A percentile compares a stretch with the other conserved stretches of the same genome.
These are phyloP conservation scores for Beauveria varroae DNA, from an alignment of 2,329 filamentous ascomycete genomes.

Conservation along the genomic window DNA sequence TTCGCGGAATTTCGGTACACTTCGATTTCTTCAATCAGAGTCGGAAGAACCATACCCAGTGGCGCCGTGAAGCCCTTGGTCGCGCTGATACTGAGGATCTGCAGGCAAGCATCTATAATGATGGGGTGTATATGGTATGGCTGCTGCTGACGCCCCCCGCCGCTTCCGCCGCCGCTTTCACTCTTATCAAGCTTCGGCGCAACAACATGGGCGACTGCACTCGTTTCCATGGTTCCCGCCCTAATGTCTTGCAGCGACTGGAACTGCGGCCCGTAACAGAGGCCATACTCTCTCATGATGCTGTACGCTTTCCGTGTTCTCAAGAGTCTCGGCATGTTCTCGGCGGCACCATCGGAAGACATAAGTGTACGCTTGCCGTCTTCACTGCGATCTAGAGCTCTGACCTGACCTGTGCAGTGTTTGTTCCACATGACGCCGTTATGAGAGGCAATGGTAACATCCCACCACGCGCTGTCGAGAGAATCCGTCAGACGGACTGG, in stretches of 20 bases:
- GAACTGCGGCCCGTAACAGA: not conserved
- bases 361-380: not conserved
- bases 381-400: not conserved
- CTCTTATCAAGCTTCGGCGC: no score
- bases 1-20: no score
- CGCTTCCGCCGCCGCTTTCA: no score
- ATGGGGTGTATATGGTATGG: no score
- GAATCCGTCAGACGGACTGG: constrained; percentile 15
- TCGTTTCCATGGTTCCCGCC: no score
- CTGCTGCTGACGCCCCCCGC: no score
- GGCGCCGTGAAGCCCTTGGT: no score
- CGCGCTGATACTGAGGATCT: no score
- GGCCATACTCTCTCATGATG: not conserved
- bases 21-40: no score
- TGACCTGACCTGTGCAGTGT: constrained; percentile 22
- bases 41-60: no score
- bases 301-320: not conserved
- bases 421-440: constrained; percentile 20
- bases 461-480: constrained; percentile 18
- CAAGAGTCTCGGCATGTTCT: not conserved
- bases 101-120: no score
- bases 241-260: not conserved
- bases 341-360: not conserved
- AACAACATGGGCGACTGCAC: no score
- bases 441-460: constrained; percentile 23